A percentile compares a stretch with the other conserved stretches of the same genome.
phyloP scores from a whole-genome alignment of 192 early-diverging fungal species.

The Globomyces pollinis-pini region DNA sequence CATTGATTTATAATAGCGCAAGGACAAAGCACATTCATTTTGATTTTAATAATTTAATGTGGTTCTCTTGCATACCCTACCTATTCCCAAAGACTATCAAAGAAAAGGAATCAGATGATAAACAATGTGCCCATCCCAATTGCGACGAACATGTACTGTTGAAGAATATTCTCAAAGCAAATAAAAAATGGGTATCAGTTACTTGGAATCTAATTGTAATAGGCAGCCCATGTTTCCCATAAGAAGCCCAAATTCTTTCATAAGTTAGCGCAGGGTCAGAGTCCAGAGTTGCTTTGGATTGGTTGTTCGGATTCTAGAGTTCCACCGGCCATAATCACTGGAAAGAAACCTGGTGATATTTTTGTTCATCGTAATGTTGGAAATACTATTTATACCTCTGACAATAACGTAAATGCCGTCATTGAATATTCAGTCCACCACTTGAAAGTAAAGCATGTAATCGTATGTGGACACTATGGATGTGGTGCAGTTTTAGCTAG shows the following conservation, averaged over 20 bases:
- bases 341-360: conserved; percentile 66
- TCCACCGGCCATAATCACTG: conserved; percentile 28
- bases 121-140: too few relatives aligned
- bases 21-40: too few relatives aligned
- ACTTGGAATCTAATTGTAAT: too few relatives aligned
- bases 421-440: conserved; percentile 80
- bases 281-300: conserved; percentile 24
- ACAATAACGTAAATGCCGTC: conserved; percentile 69
- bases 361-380: conserved; percentile 93
- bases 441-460: conserved; percentile 78
- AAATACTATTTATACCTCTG: conserved; percentile 72
- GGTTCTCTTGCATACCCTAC: too few relatives aligned
- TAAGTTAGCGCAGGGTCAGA: conserved; percentile 8
- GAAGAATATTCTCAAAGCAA: conserved; percentile 1
- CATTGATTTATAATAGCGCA: too few relatives aligned
- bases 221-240: too few relatives aligned
- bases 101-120: too few relatives aligned
- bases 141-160: too few relatives aligned
- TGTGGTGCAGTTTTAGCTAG: conserved; percentile 35
- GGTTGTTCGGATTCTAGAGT: conserved; percentile 38
- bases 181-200: conserved; percentile 4
- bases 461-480: conserved; percentile 64
- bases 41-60: too few relatives aligned
- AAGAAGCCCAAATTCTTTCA: conserved; percentile 1
- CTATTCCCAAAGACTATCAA: too few relatives aligned